These are phyloP conservation scores for Russula sp. DNA, from an alignment of 768 basidiomycete genomes.

Conservation along the genomic window DNA sequence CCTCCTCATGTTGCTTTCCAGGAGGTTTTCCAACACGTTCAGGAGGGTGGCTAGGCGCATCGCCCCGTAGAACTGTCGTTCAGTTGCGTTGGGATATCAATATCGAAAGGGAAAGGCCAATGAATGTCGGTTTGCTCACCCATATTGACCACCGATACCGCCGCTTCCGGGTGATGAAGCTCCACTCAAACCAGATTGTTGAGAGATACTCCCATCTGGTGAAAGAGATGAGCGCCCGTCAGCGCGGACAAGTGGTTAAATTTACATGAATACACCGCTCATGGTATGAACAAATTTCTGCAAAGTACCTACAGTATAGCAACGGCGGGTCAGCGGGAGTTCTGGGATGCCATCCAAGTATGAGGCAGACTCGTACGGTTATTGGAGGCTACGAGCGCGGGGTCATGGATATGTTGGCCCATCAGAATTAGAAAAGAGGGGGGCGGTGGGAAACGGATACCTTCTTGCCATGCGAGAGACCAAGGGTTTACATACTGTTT, in stretches of 20 bases:
- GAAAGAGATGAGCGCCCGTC: neutral
- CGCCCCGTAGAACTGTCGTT: neutral
- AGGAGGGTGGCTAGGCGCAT: slow-evolving; percentile 3
- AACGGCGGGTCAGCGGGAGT: neutral
- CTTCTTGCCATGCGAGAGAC: neutral
- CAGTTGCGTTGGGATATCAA: neutral
- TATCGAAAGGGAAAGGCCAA: neutral
- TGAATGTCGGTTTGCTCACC: neutral
- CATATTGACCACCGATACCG: slow-evolving; percentile 17
- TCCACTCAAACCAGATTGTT: slow-evolving; percentile 16
- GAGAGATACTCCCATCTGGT: slow-evolving; percentile 17
- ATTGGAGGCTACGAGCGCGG: neutral
- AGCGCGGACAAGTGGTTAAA: neutral
- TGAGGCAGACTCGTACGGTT: neutral
- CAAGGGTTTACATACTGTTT: neutral
- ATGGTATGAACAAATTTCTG: neutral
- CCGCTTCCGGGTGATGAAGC: slow-evolving; percentile 3
- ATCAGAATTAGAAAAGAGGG: neutral
- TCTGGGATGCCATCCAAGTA: neutral
- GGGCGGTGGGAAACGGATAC: neutral
- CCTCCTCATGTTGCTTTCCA: neutral
- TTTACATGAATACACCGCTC: slow-evolving; percentile 7
- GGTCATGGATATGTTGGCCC: neutral
- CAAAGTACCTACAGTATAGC: neutral
- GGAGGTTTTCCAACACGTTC: slow-evolving; percentile 1